Evolutionary conservation across 768 basidiomycete species (phyloP).

Genomic region (Rhizopogon salebrosus): DNA sequence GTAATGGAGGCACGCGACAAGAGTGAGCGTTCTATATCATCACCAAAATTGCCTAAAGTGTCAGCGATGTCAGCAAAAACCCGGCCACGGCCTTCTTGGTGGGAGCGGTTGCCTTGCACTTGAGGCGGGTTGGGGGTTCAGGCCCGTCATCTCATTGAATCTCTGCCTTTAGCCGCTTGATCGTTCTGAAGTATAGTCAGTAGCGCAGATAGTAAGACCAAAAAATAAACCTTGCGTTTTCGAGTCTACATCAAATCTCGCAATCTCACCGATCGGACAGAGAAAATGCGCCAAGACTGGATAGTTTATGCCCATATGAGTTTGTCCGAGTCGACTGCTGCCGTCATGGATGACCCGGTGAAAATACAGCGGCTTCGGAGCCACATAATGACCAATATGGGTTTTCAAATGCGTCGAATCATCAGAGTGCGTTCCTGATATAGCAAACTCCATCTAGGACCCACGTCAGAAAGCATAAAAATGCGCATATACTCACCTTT

Average conservation of each 20-base stretch:
- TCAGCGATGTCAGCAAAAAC: too few relatives aligned
- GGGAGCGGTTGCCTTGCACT: too few relatives aligned
- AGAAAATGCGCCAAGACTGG: neutral
- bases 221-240: neutral
- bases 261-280: neutral
- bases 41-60: too few relatives aligned
- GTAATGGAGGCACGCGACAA: too few relatives aligned
- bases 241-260: neutral
- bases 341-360: neutral
- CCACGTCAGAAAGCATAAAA: too few relatives aligned
- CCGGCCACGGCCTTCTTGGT: too few relatives aligned
- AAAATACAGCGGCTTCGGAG: neutral
- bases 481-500: too few relatives aligned
- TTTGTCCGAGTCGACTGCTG: neutral
- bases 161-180: neutral
- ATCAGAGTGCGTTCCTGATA: too few relatives aligned
- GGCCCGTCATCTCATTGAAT: too few relatives aligned
- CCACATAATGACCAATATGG: neutral
- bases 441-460: conserved; percentile 3
- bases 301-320: conserved; percentile 1
- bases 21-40: too few relatives aligned
- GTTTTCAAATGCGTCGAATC: neutral
- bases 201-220: neutral
- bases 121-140: too few relatives aligned
- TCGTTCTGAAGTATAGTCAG: neutral